A percentile compares a stretch with the other conserved stretches of the same genome.
Evolutionary conservation across 345 rosid species (phyloP).

Genomic region (Brassica cretica): DNA sequence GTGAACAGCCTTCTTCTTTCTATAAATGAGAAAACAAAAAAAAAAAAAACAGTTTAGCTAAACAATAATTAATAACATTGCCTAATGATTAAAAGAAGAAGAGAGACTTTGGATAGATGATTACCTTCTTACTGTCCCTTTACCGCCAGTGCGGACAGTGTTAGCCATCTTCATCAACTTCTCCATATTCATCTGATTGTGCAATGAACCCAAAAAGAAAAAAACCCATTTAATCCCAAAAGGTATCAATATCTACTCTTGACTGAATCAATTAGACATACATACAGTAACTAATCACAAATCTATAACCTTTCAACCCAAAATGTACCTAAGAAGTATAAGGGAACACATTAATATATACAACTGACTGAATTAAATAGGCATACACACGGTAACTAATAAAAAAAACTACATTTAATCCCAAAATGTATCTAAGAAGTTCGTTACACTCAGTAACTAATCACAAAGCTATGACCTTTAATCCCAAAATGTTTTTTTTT

Average conservation of each 20-base stretch:
- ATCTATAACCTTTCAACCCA: neutral
- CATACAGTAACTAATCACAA: neutral
- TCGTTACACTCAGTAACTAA: neutral
- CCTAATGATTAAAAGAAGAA: neutral
- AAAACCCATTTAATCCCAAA: neutral
- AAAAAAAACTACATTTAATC: neutral
- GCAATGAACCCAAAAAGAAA: neutral
- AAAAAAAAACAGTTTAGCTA: neutral
- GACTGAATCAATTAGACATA: too few relatives aligned
- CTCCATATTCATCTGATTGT: constrained; percentile 74
- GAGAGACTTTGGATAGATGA: neutral
- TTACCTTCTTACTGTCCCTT: constrained; percentile 90
- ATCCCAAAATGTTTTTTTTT: neutral
- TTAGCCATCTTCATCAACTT: constrained; percentile 92
- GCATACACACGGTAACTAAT: neutral
- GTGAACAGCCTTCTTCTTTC: constrained; percentile 99
- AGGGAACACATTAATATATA: neutral
- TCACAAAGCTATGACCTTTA: neutral
- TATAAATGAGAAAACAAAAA: constrained; percentile 21
- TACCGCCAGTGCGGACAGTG: constrained; percentile 97
- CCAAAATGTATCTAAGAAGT: neutral
- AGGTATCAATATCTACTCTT: too few relatives aligned
- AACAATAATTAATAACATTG: neutral
- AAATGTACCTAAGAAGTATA: neutral
- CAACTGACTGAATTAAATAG: too few relatives aligned